Conservation (phyloP, 805 yeast species). For the Wickerhamiella allomyrinae region DNA sequence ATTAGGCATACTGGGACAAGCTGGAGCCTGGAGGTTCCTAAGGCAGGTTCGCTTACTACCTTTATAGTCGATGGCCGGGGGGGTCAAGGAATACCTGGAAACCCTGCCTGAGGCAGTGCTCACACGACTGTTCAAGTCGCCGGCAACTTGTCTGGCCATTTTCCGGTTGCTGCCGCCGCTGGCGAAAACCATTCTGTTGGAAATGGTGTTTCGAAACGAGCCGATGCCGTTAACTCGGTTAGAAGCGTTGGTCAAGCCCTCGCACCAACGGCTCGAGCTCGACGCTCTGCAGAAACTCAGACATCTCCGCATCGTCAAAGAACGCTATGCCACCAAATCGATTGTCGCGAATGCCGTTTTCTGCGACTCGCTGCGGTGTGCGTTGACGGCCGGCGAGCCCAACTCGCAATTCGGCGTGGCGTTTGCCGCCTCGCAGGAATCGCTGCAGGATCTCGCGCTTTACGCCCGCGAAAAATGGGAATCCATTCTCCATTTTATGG, state of each 20-base stretch:
- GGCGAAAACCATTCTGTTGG: slow-evolving; percentile 79
- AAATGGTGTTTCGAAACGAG: slow-evolving; percentile 68
- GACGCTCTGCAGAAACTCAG: slow-evolving; percentile 71
- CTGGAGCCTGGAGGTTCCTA: too few relatives aligned
- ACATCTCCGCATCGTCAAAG: slow-evolving; percentile 60
- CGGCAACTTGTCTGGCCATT: slow-evolving; percentile 92
- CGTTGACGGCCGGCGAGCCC: slow-evolving; percentile 64
- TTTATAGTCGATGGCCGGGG: background rate
- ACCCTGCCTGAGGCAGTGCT: slow-evolving; percentile 82
- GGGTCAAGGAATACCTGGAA: slow-evolving; percentile 75
- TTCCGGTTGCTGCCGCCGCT: slow-evolving; percentile 76
- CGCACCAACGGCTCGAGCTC: slow-evolving; percentile 38
- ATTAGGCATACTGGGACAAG: too few relatives aligned
- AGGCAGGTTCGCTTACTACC: background rate
- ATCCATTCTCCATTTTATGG: slow-evolving; percentile 90
- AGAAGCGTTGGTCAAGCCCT: slow-evolving; percentile 60
- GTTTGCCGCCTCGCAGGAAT: slow-evolving; percentile 36
- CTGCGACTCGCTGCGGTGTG: slow-evolving; percentile 59
- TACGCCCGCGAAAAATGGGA: slow-evolving; percentile 91
- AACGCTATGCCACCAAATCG: slow-evolving; percentile 31
- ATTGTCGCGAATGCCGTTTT: slow-evolving; percentile 58
- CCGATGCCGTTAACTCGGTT: slow-evolving; percentile 54
- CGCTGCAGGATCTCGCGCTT: slow-evolving; percentile 48
- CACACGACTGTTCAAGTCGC: slow-evolving; percentile 63
- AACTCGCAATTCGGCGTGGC: slow-evolving; percentile 66